Percentiles rank a stretch among this genome's conserved stretches.
These are phyloP conservation scores for Sugiyamaella paludigena DNA, from an alignment of 1,139 yeast genomes.

Conservation along the genomic window DNA sequence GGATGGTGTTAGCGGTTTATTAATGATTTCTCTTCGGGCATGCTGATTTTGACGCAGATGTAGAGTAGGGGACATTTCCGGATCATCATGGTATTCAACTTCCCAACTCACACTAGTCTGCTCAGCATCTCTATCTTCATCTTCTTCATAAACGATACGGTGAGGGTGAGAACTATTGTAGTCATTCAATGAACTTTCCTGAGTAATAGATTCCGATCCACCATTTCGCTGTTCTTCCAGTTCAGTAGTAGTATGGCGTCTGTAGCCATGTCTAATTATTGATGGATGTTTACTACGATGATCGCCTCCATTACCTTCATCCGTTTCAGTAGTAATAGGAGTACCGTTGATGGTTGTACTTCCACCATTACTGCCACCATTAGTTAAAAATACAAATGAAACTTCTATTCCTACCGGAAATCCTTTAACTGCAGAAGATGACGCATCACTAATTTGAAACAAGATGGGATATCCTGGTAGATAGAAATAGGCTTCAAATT, in stretches of 20 bases:
- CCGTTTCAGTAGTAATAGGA: neutral
- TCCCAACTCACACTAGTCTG: conserved; percentile 14
- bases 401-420: conserved; percentile 21
- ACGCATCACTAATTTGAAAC: conserved; percentile 20
- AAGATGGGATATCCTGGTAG: conserved; percentile 31
- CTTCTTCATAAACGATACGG: neutral
- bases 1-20: conserved; percentile 2
- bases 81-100: conserved; percentile 1
- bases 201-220: no score
- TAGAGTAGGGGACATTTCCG: no score
- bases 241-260: neutral
- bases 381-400: conserved; percentile 22
- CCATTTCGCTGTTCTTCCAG: no score
- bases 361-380: conserved; percentile 16
- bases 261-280: conserved; percentile 2
- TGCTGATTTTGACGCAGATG: neutral
- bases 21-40: conserved; percentile 1
- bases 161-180: neutral
- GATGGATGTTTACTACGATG: neutral
- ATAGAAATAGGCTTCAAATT: conserved; percentile 23
- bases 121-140: neutral
- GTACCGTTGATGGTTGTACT: conserved; percentile 1
- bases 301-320: neutral
- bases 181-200: neutral
- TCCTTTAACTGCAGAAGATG: conserved; percentile 2